These are phyloP conservation scores for Penicillium angulare DNA, from an alignment of 495 filamentous ascomycete species.

Conservation along the genomic window DNA sequence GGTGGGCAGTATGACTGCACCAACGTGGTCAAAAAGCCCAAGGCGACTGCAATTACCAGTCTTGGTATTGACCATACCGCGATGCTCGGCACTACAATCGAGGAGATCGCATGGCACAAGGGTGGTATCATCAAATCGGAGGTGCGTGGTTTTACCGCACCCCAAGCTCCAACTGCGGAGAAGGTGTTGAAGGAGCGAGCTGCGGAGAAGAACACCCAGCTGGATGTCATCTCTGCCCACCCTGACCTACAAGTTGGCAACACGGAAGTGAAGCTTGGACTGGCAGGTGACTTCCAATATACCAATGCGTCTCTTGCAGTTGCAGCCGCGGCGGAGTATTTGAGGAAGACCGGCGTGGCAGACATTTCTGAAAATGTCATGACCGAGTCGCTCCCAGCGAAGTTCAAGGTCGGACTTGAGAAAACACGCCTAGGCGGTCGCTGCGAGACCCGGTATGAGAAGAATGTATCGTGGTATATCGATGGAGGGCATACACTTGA, in stretches of 20 bases:
- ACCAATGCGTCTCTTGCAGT: conserved; percentile 83
- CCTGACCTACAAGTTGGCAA: conserved; percentile 51
- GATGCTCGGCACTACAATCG: conserved; percentile 78
- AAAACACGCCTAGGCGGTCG: conserved; percentile 74
- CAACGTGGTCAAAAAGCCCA: conserved; percentile 77
- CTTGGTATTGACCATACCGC: conserved; percentile 87
- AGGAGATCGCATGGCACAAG: conserved; percentile 97
- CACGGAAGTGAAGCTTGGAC: conserved; percentile 62
- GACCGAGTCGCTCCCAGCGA: conserved; percentile 52
- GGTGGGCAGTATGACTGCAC: conserved; percentile 93
- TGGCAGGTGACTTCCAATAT: conserved; percentile 80
- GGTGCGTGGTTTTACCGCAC: conserved; percentile 68
- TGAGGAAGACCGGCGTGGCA: conserved; percentile 41
- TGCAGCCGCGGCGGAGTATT: conserved; percentile 63
- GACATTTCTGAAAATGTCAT: conserved; percentile 48
- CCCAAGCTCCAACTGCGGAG: conserved; percentile 64
- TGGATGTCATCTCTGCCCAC: conserved; percentile 63
- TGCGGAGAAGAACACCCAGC: conserved; percentile 56
- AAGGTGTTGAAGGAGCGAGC: conserved; percentile 71
- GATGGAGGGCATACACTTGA: conserved; percentile 92
- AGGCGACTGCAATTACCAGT: conserved; percentile 73
- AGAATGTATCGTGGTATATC: conserved; percentile 77
- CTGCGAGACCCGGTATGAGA: conserved; percentile 73
- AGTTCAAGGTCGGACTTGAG: conserved; percentile 75
- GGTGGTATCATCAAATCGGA: conserved; percentile 83